phyloP scores from a whole-genome alignment of 208 protist genomes.

The Trypanosoma cruzi region DNA sequence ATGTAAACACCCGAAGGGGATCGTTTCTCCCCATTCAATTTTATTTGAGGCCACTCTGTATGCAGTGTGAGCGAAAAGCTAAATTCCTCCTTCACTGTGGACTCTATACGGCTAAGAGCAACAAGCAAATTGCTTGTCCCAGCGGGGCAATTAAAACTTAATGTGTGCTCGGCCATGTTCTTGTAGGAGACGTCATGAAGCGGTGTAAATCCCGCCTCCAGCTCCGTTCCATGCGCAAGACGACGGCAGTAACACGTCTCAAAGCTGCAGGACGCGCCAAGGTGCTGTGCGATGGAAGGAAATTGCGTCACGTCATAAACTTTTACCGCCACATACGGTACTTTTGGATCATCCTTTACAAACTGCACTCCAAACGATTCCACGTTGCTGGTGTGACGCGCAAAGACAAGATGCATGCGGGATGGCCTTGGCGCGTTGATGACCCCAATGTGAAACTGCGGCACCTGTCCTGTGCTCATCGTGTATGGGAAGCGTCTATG shows the following conservation, averaged over 20 bases:
- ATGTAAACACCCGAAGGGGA: slow-evolving; percentile 66
- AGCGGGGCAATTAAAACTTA: slow-evolving; percentile 84
- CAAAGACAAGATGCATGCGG: slow-evolving; percentile 86
- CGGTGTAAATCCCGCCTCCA: slow-evolving; percentile 44
- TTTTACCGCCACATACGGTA: slow-evolving; percentile 64
- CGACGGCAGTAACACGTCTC: slow-evolving; percentile 78
- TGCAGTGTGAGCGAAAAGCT: slow-evolving; percentile 85
- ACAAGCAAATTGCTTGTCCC: slow-evolving; percentile 70
- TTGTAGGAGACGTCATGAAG: slow-evolving; percentile 67
- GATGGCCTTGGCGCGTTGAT: slow-evolving; percentile 46
- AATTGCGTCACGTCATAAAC: slow-evolving; percentile 78
- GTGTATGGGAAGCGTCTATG: slow-evolving; percentile 63
- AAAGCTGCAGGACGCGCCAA: slow-evolving; percentile 60
- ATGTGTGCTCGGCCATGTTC: slow-evolving; percentile 58
- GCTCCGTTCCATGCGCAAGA: slow-evolving; percentile 59
- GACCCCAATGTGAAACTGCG: slow-evolving; percentile 85
- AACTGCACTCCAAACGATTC: slow-evolving; percentile 64
- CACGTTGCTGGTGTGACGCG: slow-evolving; percentile 74
- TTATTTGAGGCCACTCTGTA: slow-evolving; percentile 73
- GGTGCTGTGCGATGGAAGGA: slow-evolving; percentile 71
- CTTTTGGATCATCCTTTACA: slow-evolving; percentile 48
- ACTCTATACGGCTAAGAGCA: slow-evolving; percentile 53
- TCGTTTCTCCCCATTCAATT: slow-evolving; percentile 29
- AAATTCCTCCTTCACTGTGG: slow-evolving; percentile 49
- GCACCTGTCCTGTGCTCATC: slow-evolving; percentile 51